Evolutionary conservation across 306 rosid species (phyloP), one percentile per base, ranked within the genome.

Genomic region (Abrus precatorius): DNA sequence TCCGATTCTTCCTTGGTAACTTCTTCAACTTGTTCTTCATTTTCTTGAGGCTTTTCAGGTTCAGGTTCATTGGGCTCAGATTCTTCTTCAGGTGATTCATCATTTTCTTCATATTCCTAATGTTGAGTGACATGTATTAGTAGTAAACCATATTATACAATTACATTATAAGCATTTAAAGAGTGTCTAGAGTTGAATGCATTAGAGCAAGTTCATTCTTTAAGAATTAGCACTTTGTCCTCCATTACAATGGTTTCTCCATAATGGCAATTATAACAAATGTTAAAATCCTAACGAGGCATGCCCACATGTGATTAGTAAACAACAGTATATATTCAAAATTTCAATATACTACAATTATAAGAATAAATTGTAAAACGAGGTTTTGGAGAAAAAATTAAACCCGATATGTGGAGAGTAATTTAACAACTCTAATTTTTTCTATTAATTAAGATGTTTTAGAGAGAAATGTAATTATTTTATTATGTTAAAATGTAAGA

Each of bases 101-200:
- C 89, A 30, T 85, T 50, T 83, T 89, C 97, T 6, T 29, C 80
- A 78, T 88, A 86, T 75, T 93, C 94, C 98, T 93, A 72, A 60
- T 56, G 40, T 74, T 34, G 65, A 87, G 75, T 47, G 69, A 74
- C 47, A 44, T 53, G 66, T 34, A 44, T 76, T 60, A 40, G 57
- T 55, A 54, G 57, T 55, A 54, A 74, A 69, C 45, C 5, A 32
- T 11, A 6, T 7, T 9, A 48, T 47, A 66, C 45, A n/a, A 56
- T n/a, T 72, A 20, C 32, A 47, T 53, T 76, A 5, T 9, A 7
- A 30, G 1, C 30, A 52, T 57, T 41, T 57, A 29, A n/a, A 76
- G 59, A 10, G 48, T 80, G 27, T 2, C 43, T 41, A 71, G 0
- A 74, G 13, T 32, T 54, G 13, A 45, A 74, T 9, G 43, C 13